Evolutionary conservation across 192 early-diverging fungal species (phyloP).

Genomic region (Lobulomyces angularis): DNA sequence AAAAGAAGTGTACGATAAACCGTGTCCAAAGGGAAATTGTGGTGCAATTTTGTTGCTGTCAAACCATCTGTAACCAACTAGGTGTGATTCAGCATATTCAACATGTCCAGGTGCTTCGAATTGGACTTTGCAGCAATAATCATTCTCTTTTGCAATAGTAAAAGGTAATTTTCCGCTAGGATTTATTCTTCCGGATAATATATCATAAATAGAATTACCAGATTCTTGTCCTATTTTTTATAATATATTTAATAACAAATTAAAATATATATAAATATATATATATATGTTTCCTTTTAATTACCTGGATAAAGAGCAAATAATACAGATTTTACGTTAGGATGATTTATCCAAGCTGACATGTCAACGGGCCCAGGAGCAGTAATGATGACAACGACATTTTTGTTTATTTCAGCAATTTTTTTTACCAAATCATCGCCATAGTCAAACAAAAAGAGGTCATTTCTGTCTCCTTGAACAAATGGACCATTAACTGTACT

Average conservation of each 20-base stretch:
- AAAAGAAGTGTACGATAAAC: conserved; percentile 54
- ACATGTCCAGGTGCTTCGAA: conserved; percentile 14
- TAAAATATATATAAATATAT: not conserved
- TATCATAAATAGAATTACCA: conserved; percentile 53
- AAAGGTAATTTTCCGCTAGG: conserved; percentile 55
- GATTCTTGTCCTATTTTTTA: conserved; percentile 40
- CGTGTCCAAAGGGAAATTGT: conserved; percentile 43
- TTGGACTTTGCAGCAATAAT: conserved; percentile 25
- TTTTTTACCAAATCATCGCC: conserved; percentile 35
- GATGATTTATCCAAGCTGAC: conserved; percentile 44
- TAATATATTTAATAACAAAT: not conserved
- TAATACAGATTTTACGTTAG: conserved; percentile 45
- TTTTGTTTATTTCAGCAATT: conserved; percentile 34
- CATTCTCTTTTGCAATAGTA: conserved; percentile 38
- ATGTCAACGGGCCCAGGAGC: conserved; percentile 45
- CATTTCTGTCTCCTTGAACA: conserved; percentile 35
- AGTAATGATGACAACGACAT: conserved; percentile 46
- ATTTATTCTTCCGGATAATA: conserved; percentile 54
- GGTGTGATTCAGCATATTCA: conserved; percentile 37
- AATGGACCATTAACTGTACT: conserved; percentile 7
- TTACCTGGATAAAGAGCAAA: conserved; percentile 41
- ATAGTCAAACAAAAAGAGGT: conserved; percentile 42
- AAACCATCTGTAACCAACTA: conserved; percentile 41
- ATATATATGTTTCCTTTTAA: conserved; percentile 8
- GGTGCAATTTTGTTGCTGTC: conserved; percentile 32